Evolutionary conservation across 441 rosid genomes (phyloP).

Genomic region (Hura crepitans): DNA sequence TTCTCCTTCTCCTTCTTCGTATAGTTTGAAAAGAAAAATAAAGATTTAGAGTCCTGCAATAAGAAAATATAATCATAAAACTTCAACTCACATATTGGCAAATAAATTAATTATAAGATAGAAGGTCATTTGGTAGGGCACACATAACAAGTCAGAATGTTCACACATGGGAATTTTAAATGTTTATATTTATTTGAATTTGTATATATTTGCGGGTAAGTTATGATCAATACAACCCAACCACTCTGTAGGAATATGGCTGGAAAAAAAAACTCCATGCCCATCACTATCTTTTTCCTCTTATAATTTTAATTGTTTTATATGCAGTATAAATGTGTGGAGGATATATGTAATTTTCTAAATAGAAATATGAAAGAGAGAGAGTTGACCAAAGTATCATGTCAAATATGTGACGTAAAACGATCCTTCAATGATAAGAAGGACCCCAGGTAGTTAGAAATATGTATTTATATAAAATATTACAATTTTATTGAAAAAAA

Average conservation of each 20-base stretch:
- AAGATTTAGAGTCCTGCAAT: not conserved
- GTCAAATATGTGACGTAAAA: constrained; percentile 38
- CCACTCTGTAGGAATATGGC: constrained; percentile 32
- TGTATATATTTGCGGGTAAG: constrained; percentile 11
- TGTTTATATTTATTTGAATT: not conserved
- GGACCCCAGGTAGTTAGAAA: constrained; percentile 37
- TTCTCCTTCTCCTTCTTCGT: not conserved
- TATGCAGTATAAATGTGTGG: not conserved
- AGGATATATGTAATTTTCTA: not conserved
- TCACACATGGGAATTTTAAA: constrained; percentile 25
- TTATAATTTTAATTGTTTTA: not conserved
- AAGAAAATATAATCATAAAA: not conserved
- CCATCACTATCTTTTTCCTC: constrained; percentile 18
- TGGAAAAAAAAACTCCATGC: constrained; percentile 8
- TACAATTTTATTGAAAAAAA: no score
- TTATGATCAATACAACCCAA: constrained; percentile 25
- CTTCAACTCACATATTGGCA: not conserved
- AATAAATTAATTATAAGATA: not conserved
- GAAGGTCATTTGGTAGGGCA: not conserved
- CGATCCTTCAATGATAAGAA: constrained; percentile 40
- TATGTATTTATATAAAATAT: not conserved
- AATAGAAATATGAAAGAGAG: not conserved
- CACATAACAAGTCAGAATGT: constrained; percentile 24
- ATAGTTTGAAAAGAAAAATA: not conserved
- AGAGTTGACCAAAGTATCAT: constrained; percentile 36